These are phyloP conservation scores for Strigomonas culicis DNA, from an alignment of 208 protist genomes.

Conservation along the genomic window DNA sequence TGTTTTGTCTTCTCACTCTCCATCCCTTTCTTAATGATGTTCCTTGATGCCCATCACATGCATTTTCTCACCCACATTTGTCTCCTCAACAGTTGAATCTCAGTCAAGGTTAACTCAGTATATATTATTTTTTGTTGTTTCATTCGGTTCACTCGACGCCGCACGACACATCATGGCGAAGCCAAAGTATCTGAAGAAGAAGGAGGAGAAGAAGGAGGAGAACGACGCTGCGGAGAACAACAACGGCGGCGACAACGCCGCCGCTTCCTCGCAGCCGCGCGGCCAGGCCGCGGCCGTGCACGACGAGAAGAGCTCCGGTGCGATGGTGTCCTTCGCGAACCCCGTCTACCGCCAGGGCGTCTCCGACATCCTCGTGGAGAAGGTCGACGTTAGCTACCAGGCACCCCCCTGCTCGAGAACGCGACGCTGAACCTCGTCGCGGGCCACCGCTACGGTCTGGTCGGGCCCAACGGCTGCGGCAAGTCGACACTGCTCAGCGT, in stretches of 20 bases:
- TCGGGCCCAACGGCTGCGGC: slow-evolving; percentile 91
- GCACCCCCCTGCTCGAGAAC: slow-evolving; percentile 78
- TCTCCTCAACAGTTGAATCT: neutral
- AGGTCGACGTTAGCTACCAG: slow-evolving; percentile 89
- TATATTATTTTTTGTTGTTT: neutral
- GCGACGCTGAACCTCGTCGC: slow-evolving; percentile 78
- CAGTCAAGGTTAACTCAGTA: neutral
- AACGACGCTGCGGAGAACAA: slow-evolving; percentile 1
- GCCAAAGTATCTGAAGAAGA: slow-evolving; percentile 84
- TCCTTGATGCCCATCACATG: too few species aligned
- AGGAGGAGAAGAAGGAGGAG: slow-evolving; percentile 32
- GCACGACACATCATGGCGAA: slow-evolving; percentile 49
- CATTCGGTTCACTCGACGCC: neutral
- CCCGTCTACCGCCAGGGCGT: slow-evolving; percentile 78
- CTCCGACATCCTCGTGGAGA: slow-evolving; percentile 85
- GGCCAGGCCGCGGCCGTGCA: slow-evolving; percentile 14
- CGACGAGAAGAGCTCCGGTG: slow-evolving; percentile 55
- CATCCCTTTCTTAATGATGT: neutral
- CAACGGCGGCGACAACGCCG: neutral
- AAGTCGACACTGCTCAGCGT: slow-evolving; percentile 92
- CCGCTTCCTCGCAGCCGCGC: slow-evolving; percentile 18
- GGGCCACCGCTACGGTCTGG: slow-evolving; percentile 86
- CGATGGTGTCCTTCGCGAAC: slow-evolving; percentile 85
- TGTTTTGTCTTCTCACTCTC: slow-evolving; percentile 15
- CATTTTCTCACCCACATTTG: neutral